Percentiles rank a stretch among this genome's conserved stretches.
phyloP scores from a whole-genome alignment of 2,329 filamentous ascomycete genomes.

The Alternaria arborescens region DNA sequence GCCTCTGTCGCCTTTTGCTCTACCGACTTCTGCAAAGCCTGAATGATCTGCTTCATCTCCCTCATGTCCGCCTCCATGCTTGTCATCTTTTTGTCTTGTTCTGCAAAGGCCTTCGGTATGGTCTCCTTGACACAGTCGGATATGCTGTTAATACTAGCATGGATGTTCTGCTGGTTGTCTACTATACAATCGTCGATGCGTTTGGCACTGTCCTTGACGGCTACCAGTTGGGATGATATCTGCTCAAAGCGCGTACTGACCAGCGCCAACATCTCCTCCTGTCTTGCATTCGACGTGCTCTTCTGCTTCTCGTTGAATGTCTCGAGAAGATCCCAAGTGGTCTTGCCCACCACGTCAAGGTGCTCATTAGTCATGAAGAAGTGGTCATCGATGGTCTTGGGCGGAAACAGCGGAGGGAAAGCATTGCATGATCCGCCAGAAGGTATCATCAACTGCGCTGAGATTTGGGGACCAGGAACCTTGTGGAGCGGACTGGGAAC shows the following conservation, averaged over 20 bases:
- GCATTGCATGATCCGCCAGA: slow-evolving; percentile 1
- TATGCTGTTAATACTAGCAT: slow-evolving; percentile 38
- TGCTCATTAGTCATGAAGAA: slow-evolving; percentile 50
- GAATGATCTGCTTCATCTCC: slow-evolving; percentile 36
- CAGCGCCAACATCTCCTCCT: slow-evolving; percentile 27
- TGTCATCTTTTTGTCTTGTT: slow-evolving; percentile 36
- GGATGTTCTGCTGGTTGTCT: slow-evolving; percentile 21
- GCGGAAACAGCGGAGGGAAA: slow-evolving; percentile 13
- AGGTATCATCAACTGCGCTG: slow-evolving; percentile 13
- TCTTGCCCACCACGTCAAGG: slow-evolving; percentile 44
- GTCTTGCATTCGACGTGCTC: slow-evolving; percentile 20
- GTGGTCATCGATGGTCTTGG: slow-evolving; percentile 37
- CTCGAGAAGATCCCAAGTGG: slow-evolving; percentile 36
- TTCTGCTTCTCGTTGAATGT: slow-evolving; percentile 23
- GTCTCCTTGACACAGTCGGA: slow-evolving; percentile 37
- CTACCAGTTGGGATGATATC: slow-evolving; percentile 36
- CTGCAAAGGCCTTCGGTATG: slow-evolving; percentile 31
- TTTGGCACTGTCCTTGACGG: slow-evolving; percentile 34
- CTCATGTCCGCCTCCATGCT: slow-evolving; percentile 37
- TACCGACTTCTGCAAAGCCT: slow-evolving; percentile 34
- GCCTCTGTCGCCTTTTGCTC: slow-evolving; percentile 28
- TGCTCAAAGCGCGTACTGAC: slow-evolving; percentile 37
- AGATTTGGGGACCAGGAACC: slow-evolving; percentile 11
- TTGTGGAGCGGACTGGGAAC: slow-evolving; percentile 44
- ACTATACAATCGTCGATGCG: slow-evolving; percentile 20